Conservation (phyloP, 306 rosid genomes). For the Lathyrus tuberosus region DNA sequence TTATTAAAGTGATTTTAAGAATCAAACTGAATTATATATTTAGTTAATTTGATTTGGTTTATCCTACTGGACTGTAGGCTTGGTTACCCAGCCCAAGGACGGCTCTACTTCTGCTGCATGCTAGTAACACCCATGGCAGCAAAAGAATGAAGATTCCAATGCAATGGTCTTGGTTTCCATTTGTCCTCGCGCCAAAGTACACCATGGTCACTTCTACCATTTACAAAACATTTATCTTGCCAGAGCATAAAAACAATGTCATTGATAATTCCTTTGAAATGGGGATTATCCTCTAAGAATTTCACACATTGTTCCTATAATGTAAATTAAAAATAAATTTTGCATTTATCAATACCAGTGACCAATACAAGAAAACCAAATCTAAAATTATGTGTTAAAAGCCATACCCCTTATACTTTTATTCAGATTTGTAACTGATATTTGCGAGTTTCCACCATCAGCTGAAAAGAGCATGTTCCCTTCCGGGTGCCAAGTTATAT, state of each 20-base stretch:
- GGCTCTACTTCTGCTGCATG: constrained; percentile 70
- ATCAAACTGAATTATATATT: too few relatives aligned
- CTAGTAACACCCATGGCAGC: constrained; percentile 99
- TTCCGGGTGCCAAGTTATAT: constrained; percentile 88
- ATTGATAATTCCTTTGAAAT: constrained; percentile 87
- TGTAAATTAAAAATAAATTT: constrained; percentile 43
- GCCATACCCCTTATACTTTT: constrained; percentile 70
- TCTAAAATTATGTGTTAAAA: constrained; percentile 38
- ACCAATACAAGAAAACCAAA: constrained; percentile 27
- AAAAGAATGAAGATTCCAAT: constrained; percentile 76
- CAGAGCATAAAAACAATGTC: constrained; percentile 81
- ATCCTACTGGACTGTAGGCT: too few relatives aligned
- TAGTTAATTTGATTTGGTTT: too few relatives aligned
- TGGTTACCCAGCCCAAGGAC: too few relatives aligned
- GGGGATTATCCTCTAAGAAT: constrained; percentile 85
- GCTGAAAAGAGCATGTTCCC: constrained; percentile 81
- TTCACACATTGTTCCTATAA: constrained; percentile 65
- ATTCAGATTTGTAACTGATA: constrained; percentile 68
- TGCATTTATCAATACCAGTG: constrained; percentile 30
- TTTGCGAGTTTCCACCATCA: constrained; percentile 83
- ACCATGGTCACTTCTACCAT: constrained; percentile 96
- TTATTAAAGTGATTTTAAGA: too few relatives aligned
- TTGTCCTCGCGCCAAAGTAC: constrained; percentile 68
- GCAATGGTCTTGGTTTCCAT: constrained; percentile 92
- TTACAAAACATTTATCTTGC: constrained; percentile 70